Conservation (phyloP, 148 eudicot species). For the Amaranthus cruentus region DNA sequence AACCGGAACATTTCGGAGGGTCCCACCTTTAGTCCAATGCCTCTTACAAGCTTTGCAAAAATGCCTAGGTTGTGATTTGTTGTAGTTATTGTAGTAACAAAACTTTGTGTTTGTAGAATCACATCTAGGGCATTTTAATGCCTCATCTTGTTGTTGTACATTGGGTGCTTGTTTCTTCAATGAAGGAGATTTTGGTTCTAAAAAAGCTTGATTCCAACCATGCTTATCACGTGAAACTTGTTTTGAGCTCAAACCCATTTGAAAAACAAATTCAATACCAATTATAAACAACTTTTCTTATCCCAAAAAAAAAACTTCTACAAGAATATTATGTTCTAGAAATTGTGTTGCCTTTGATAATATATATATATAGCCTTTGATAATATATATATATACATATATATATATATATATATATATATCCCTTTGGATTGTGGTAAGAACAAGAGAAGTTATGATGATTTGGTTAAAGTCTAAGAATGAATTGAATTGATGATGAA, state of each 20-base stretch:
- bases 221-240: conserved; percentile 54
- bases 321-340: no score
- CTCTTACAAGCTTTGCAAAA: conserved; percentile 87
- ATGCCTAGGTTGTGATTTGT: conserved; percentile 84
- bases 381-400: neutral
- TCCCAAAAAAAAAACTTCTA: neutral
- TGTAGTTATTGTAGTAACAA: conserved; percentile 92
- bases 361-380: neutral
- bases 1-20: conserved; percentile 81
- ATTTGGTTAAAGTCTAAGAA: conserved; percentile 19
- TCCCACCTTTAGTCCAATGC: conserved; percentile 98
- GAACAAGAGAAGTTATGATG: conserved; percentile 22
- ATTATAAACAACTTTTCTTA: neutral
- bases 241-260: conserved; percentile 65
- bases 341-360: neutral
- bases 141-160: conserved; percentile 36
- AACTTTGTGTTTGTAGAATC: conserved; percentile 78
- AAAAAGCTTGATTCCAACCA: conserved; percentile 36
- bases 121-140: conserved; percentile 74
- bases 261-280: neutral
- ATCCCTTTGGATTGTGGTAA: conserved; percentile 26
- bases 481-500: conserved; percentile 23
- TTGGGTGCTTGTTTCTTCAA: conserved; percentile 20
- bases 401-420: neutral
- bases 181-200: conserved; percentile 34